phyloP scores from a whole-genome alignment of 179 eudicot species.

The Patellifolia procumbens region DNA sequence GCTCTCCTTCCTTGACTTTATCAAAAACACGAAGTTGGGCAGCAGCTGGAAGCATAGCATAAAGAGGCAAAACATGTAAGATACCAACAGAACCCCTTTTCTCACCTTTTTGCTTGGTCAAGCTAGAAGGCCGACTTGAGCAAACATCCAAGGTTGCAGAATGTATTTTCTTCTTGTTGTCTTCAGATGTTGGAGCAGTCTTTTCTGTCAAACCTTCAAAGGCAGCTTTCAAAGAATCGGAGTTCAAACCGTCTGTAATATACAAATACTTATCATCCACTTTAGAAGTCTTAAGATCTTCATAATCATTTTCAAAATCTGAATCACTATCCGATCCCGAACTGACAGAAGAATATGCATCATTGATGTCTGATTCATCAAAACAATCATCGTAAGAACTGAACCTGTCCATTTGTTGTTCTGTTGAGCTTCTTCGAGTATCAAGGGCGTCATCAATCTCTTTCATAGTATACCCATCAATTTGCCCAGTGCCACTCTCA shows the following conservation, averaged over 20 bases:
- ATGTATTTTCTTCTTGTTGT: conserved; percentile 24
- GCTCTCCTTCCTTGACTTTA: conserved; percentile 63
- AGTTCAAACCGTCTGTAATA: conserved; percentile 35
- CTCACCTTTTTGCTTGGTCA: conserved; percentile 21
- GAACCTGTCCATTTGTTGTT: conserved; percentile 55
- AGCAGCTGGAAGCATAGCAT: conserved; percentile 94
- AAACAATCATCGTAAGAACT: conserved; percentile 53
- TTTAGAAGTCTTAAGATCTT: conserved; percentile 28
- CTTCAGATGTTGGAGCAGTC: conserved; percentile 23
- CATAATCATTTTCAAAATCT: conserved; percentile 45
- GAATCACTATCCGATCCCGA: conserved; percentile 59
- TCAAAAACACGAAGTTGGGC: conserved; percentile 82
- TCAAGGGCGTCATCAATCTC: conserved; percentile 83
- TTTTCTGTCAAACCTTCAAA: conserved; percentile 68
- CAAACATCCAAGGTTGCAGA: conserved; percentile 22
- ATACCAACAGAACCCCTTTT: conserved; percentile 44
- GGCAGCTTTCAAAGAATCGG: conserved; percentile 64
- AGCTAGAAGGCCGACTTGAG: conserved; percentile 21
- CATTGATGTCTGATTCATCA: conserved; percentile 47
- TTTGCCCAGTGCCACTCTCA: conserved; percentile 32
- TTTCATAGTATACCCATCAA: conserved; percentile 52
- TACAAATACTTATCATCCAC: conserved; percentile 28
- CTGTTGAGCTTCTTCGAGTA: conserved; percentile 33
- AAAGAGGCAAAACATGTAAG: conserved; percentile 78
- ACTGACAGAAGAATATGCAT: conserved; percentile 42